Evolutionary conservation across 208 protist species (phyloP).

Genomic region (Trypanosoma conorhini): DNA sequence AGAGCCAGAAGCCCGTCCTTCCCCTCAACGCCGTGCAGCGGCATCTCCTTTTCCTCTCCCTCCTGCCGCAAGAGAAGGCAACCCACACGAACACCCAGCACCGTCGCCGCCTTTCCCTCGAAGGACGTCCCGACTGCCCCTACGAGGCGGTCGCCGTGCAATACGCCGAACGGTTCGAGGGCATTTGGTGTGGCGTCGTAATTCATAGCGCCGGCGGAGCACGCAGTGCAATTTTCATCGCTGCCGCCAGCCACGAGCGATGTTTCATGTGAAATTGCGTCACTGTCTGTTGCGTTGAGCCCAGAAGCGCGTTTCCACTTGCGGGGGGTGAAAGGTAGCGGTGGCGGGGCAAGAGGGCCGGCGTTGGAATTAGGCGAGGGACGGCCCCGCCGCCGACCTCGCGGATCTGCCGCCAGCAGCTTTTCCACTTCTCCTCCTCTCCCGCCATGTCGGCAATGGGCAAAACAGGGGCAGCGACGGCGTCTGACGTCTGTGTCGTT

Average conservation of each 20-base stretch:
- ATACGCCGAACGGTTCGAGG: slow-evolving; percentile 41
- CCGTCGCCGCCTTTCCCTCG: slow-evolving; percentile 16
- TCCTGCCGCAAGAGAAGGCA: slow-evolving; percentile 47
- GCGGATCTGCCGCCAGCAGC: not conserved
- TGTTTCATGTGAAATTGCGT: not conserved
- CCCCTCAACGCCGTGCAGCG: slow-evolving; percentile 25
- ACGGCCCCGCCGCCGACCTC: not conserved
- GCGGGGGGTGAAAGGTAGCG: slow-evolving; percentile 8
- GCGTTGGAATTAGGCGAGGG: not conserved
- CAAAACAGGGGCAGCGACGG: not conserved
- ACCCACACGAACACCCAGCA: slow-evolving; percentile 39
- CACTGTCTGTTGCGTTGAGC: not conserved
- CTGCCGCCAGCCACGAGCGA: slow-evolving; percentile 35
- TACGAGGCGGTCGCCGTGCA: slow-evolving; percentile 43
- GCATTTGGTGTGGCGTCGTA: slow-evolving; percentile 30
- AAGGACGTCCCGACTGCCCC: not conserved
- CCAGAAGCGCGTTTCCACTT: not conserved
- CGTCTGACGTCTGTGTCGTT: not conserved
- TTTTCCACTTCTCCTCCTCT: not conserved
- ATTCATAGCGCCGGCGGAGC: slow-evolving; percentile 42
- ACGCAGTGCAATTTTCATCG: slow-evolving; percentile 31
- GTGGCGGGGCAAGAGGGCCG: not conserved
- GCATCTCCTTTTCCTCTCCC: slow-evolving; percentile 27
- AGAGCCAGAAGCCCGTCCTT: slow-evolving; percentile 21
- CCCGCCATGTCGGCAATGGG: not conserved